A percentile compares a stretch with the other conserved stretches of the same genome.
These are phyloP conservation scores for Coprinellus aureogranulatus DNA, from an alignment of 768 basidiomycete species.

Conservation along the genomic window DNA sequence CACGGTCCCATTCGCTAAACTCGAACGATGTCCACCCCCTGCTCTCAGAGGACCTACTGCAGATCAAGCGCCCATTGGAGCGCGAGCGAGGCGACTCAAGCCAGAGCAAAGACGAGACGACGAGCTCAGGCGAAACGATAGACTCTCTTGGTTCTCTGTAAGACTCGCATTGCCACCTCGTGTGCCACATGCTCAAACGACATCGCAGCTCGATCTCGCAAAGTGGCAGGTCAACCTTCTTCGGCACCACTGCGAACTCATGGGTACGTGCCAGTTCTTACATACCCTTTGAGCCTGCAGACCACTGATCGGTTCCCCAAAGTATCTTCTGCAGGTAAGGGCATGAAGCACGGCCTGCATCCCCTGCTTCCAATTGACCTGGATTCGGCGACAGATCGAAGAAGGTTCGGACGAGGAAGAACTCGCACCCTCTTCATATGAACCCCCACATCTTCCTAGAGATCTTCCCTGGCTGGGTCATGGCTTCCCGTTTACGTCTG, in stretches of 20 bases:
- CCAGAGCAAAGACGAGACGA: slow-evolving; percentile 37
- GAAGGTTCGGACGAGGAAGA: slow-evolving; percentile 56
- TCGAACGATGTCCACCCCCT: slow-evolving; percentile 56
- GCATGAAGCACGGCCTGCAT: slow-evolving; percentile 5
- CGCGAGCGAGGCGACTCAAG: slow-evolving; percentile 47
- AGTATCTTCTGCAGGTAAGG: slow-evolving; percentile 68
- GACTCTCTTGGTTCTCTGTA: slow-evolving; percentile 67
- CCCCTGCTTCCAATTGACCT: slow-evolving; percentile 1
- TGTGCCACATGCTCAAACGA: slow-evolving; percentile 8
- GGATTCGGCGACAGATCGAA: slow-evolving; percentile 49
- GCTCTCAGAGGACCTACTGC: slow-evolving; percentile 57
- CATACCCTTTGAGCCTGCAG: slow-evolving; percentile 11
- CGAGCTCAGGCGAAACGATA: slow-evolving; percentile 53
- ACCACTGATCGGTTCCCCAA: slow-evolving; percentile 21
- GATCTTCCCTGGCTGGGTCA: slow-evolving; percentile 60
- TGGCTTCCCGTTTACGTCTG: slow-evolving; percentile 56
- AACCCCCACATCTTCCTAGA: slow-evolving; percentile 40
- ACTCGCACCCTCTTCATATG: slow-evolving; percentile 26
- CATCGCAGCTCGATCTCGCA: slow-evolving; percentile 55
- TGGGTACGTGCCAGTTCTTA: slow-evolving; percentile 46
- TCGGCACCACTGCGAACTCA: slow-evolving; percentile 64
- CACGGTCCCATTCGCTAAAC: slow-evolving; percentile 46
- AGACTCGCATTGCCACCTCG: slow-evolving; percentile 16
- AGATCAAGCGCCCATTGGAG: slow-evolving; percentile 67
- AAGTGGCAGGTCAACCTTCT: slow-evolving; percentile 62